Conservation (phyloP, 2,329 filamentous ascomycete genomes). For the Diaporthe batatas region DNA sequence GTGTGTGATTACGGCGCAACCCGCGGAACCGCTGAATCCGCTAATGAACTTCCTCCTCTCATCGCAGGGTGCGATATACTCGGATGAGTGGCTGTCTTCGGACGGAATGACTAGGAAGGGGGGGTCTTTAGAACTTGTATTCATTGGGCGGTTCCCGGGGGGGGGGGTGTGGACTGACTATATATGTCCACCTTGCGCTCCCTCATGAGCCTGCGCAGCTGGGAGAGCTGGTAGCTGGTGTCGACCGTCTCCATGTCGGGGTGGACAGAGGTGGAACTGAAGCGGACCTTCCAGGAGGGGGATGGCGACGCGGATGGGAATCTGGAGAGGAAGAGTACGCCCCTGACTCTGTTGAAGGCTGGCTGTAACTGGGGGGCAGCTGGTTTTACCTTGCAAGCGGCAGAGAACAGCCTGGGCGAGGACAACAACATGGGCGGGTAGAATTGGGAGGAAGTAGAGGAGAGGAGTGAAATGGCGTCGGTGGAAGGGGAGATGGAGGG, state of each 20-base stretch:
- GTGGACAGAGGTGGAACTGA: slow-evolving; percentile 25
- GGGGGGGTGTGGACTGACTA: slow-evolving; percentile 67
- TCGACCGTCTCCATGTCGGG: slow-evolving; percentile 79
- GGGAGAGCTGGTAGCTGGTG: slow-evolving; percentile 80
- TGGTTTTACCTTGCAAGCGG: slow-evolving; percentile 17
- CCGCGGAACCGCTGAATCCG: slow-evolving; percentile 95
- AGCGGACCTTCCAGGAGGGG: slow-evolving; percentile 12
- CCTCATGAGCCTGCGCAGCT: slow-evolving; percentile 88
- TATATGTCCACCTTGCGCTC: slow-evolving; percentile 91
- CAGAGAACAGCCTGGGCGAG: slow-evolving; percentile 30
- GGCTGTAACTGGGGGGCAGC: slow-evolving; percentile 6
- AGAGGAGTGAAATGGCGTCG: slow-evolving; percentile 2
- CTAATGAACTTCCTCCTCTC: slow-evolving; percentile 91
- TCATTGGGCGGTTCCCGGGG: slow-evolving; percentile 40
- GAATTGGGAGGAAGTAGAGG: slow-evolving; percentile 14
- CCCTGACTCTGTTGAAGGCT: slow-evolving; percentile 8
- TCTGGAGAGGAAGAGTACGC: slow-evolving; percentile 15
- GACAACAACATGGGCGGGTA: slow-evolving; percentile 38
- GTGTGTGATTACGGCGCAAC: slow-evolving; percentile 88
- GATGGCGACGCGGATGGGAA: slow-evolving; percentile 6
- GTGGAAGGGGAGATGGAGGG: slow-evolving; percentile 13
- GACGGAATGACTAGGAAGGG: slow-evolving; percentile 83
- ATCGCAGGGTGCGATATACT: slow-evolving; percentile 98
- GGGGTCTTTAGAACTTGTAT: slow-evolving; percentile 53
- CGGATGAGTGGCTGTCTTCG: slow-evolving; percentile 96